Base-by-base conservation (phyloP, 306 rosid species). In the Cucumis hystrix region DNA sequence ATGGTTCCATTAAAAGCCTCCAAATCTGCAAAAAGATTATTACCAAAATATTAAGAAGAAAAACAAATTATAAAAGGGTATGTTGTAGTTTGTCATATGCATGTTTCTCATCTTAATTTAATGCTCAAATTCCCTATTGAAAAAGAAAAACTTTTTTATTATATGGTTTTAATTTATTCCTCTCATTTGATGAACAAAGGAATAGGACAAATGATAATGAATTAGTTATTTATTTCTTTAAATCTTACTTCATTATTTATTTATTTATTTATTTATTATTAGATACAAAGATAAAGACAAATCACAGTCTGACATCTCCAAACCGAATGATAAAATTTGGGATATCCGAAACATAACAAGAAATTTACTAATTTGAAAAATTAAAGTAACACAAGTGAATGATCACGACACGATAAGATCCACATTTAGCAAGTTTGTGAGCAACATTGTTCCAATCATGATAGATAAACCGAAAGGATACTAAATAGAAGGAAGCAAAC, bases 1-100 rank as follows among this genome's bases (percentile, higher is more conserved):
- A 69, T 69, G 75, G 75, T 40, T 67, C 75, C 57, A 69, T 47
- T 49, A 71, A 71, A 71, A 71, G 60, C 58, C 76, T 71, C 23
- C 60, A 71, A 71, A 71, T 71, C 76, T 49, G 60, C 76, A 69
- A 13, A 41, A 45, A 69, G 54, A 43, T 67, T 5, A 35, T n/a
- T 5, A 35, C 40, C 20, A 17, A 61, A 28, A 61, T 10, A 54
- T 11, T 23, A 14, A 52, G 15, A 52, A 56, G 25, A 56, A 25
- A 56, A 25, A n/a, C 12, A 56, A 56, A 63, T 9, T 47, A 64
- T 64, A 64, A 64, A 64, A 30, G 47, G 74, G 55, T 68, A 66
- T 67, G 51, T 67, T 67, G 1, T 37, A 8, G 25, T 66, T 66
- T 66, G 52, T 39, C 73, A 66, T 66, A 39, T 66, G 28, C 73